Evolutionary conservation across 2,329 filamentous ascomycete genomes (phyloP).

Genomic region (Fusarium pseudoanthophilum): DNA sequence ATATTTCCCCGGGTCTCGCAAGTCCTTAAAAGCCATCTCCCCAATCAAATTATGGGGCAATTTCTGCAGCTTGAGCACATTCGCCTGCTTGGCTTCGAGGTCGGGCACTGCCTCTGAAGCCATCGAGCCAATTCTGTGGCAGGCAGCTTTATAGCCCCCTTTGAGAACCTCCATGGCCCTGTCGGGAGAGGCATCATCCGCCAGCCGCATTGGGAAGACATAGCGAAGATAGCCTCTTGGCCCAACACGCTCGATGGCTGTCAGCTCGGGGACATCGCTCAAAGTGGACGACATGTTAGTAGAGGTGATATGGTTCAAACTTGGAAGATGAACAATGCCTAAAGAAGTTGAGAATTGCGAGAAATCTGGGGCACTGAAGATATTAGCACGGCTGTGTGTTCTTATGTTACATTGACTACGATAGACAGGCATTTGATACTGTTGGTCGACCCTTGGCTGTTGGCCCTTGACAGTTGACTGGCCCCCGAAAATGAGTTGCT

Average conservation of each 20-base stretch:
- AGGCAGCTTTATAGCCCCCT: conserved; percentile 4
- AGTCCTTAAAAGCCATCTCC: not conserved
- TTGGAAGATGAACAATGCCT: not conserved
- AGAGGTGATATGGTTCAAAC: not conserved
- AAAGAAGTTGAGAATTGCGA: not conserved
- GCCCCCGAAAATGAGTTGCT: not conserved
- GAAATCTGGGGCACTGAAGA: not conserved
- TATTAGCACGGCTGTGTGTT: not conserved
- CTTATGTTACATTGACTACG: not conserved
- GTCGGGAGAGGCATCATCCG: not conserved
- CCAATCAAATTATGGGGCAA: not conserved
- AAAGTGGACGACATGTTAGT: not conserved
- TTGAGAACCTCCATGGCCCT: not conserved
- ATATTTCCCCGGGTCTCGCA: not conserved
- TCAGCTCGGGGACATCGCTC: conserved; percentile 4
- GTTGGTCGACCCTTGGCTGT: not conserved
- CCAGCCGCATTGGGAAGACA: conserved; percentile 12
- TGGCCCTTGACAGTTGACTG: not conserved
- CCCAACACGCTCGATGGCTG: conserved; percentile 4
- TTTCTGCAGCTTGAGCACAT: conserved; percentile 11
- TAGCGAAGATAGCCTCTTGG: conserved; percentile 28
- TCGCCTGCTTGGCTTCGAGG: conserved; percentile 5
- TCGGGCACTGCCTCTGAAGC: conserved; percentile 21
- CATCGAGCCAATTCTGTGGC: conserved; percentile 4
- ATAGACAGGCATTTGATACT: not conserved